Evolutionary conservation across 352 stramenopile genomes (phyloP).

Genomic region (Hyaloperonospora arabidopsidis): DNA sequence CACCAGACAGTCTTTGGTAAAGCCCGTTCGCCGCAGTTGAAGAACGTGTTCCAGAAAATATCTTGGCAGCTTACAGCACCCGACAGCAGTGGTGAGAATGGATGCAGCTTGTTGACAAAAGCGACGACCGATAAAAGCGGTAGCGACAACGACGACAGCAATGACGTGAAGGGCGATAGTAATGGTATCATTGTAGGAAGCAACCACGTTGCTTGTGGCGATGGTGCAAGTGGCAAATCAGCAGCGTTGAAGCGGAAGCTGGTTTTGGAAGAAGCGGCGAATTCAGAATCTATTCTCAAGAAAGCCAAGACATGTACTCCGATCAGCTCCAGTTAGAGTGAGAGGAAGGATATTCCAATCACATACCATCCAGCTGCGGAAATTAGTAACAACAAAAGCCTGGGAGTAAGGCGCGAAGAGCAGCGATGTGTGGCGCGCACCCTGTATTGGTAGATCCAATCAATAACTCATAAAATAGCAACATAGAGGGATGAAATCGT

Average conservation of each 20-base stretch:
- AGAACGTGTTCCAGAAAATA: slow-evolving; percentile 76
- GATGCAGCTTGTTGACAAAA: slow-evolving; percentile 8
- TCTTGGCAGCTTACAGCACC: slow-evolving; percentile 46
- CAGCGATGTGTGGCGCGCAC: slow-evolving; percentile 15
- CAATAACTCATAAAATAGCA: slow-evolving; percentile 32
- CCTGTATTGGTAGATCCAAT: slow-evolving; percentile 30
- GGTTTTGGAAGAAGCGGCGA: slow-evolving; percentile 39
- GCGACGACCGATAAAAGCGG: slow-evolving; percentile 2
- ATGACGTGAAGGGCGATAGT: slow-evolving; percentile 13
- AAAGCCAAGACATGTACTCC: slow-evolving; percentile 65
- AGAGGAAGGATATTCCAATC: slow-evolving; percentile 8
- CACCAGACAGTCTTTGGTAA: slow-evolving; percentile 30
- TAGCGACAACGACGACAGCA: slow-evolving; percentile 7
- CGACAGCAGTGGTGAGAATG: slow-evolving; percentile 13
- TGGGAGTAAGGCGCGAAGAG: slow-evolving; percentile 6
- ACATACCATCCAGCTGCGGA: slow-evolving; percentile 21
- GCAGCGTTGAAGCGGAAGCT: slow-evolving; percentile 50
- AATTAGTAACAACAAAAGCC: slow-evolving; percentile 17
- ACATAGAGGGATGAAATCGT: slow-evolving; percentile 31
- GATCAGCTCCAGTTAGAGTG: slow-evolving; percentile 61
- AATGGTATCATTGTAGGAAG: slow-evolving; percentile 33
- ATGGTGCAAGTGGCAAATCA: slow-evolving; percentile 11
- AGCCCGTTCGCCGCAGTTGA: slow-evolving; percentile 47
- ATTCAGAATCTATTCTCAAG: slow-evolving; percentile 59
- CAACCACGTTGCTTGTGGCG: slow-evolving; percentile 6